These are phyloP conservation scores for Tricharina praecox DNA, from an alignment of 495 filamentous ascomycete species.

Conservation along the genomic window DNA sequence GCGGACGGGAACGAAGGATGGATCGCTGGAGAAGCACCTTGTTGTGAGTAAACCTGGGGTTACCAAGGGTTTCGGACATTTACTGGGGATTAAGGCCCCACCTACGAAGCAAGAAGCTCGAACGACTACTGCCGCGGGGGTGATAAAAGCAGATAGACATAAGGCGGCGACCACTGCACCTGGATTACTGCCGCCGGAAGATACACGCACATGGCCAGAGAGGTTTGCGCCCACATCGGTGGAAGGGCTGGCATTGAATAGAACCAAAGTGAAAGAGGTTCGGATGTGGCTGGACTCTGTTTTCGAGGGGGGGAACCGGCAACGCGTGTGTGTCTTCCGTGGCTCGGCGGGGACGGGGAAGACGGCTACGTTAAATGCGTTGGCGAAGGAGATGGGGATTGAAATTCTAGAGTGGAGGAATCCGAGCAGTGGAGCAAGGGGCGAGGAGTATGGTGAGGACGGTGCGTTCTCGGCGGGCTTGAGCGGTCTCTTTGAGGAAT, in stretches of 20 bases:
- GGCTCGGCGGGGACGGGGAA: constrained; percentile 90
- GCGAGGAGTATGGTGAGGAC: constrained; percentile 7
- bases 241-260: constrained; percentile 82
- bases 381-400: constrained; percentile 54
- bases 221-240: constrained; percentile 54
- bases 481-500: constrained; percentile 74
- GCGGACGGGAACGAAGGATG: neutral
- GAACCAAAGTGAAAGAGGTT: constrained; percentile 79
- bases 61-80: neutral
- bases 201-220: constrained; percentile 59
- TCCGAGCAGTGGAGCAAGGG: constrained; percentile 37
- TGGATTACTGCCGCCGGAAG: neutral
- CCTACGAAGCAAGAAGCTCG: too few species aligned
- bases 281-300: constrained; percentile 61
- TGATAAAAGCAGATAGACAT: neutral
- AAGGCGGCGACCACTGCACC: neutral
- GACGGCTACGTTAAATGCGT: constrained; percentile 61
- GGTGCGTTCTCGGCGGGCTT: constrained; percentile 14
- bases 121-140: neutral
- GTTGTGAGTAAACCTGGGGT: constrained; percentile 1
- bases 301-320: constrained; percentile 41
- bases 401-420: constrained; percentile 84
- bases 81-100: neutral
- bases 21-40: neutral
- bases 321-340: constrained; percentile 67